Evolutionary conservation across 2,329 filamentous ascomycete genomes (phyloP).

Genomic region (Sporothrix luriei): DNA sequence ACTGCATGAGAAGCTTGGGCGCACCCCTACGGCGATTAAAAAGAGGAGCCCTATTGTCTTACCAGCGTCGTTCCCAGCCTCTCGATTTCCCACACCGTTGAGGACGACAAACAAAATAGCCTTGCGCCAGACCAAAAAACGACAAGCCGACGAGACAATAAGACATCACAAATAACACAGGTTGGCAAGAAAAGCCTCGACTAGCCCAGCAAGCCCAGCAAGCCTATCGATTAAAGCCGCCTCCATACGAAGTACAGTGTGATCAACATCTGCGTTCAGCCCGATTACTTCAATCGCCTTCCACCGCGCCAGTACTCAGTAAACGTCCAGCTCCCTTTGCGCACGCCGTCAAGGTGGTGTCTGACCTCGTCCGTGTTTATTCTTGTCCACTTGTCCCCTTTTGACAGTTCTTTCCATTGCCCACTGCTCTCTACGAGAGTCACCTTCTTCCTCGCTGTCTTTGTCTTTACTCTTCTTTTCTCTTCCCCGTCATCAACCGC

Average conservation of each 20-base stretch:
- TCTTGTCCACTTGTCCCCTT: neutral
- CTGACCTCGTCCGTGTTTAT: constrained; percentile 6
- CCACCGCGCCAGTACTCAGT: neutral
- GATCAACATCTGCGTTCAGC: neutral
- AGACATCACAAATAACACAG: neutral
- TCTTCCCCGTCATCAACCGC: neutral
- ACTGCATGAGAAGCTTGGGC: constrained; percentile 19
- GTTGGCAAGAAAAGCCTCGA: neutral
- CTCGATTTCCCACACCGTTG: constrained; percentile 41
- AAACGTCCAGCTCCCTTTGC: neutral
- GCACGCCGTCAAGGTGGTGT: neutral
- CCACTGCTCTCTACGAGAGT: neutral
- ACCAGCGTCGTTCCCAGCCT: constrained; percentile 41
- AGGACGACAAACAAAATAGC: constrained; percentile 21
- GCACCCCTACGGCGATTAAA: neutral
- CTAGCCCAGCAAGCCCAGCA: neutral
- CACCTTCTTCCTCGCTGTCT: neutral
- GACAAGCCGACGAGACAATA: neutral
- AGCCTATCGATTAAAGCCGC: neutral
- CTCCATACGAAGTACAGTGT: neutral
- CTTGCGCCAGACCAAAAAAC: constrained; percentile 12
- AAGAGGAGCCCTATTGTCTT: constrained; percentile 27
- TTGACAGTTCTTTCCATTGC: neutral
- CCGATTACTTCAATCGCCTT: neutral
- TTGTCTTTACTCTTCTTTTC: neutral